Evolutionary conservation across 2,329 filamentous ascomycete species (phyloP).

Genomic region (Falciphora oryzae): DNA sequence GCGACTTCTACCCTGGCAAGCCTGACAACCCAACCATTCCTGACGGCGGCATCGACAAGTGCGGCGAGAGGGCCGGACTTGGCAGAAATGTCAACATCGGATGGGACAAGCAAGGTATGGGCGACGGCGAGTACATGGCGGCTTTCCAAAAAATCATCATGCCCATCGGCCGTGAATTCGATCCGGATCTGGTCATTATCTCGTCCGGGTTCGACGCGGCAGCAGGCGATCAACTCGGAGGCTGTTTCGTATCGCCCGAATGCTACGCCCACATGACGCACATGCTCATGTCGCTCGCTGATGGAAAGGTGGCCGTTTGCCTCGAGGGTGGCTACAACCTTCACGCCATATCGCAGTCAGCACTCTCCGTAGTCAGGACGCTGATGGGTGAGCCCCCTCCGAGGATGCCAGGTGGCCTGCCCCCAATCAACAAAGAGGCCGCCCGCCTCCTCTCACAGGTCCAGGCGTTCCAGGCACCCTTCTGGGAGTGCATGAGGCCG

Average conservation of each 20-base stretch:
- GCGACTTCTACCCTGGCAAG: conserved; percentile 75
- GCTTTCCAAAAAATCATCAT: conserved; percentile 95
- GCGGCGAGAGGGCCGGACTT: conserved; percentile 47
- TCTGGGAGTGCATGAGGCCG: conserved; percentile 85
- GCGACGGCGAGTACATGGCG: conserved; percentile 92
- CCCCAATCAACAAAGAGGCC: conserved; percentile 53
- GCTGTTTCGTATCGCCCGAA: conserved; percentile 82
- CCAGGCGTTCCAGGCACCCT: conserved; percentile 57
- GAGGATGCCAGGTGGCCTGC: conserved; percentile 39
- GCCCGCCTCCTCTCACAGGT: conserved; percentile 52
- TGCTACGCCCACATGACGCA: conserved; percentile 99
- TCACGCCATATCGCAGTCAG: conserved; percentile 84
- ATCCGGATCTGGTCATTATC: conserved; percentile 91
- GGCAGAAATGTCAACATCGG: conserved; percentile 63
- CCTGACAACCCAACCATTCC: conserved; percentile 51
- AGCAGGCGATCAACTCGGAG: conserved; percentile 85
- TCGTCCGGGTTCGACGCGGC: conserved; percentile 96
- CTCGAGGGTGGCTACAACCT: conserved; percentile 96
- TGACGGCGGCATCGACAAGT: conserved; percentile 56
- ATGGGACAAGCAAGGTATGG: conserved; percentile 72
- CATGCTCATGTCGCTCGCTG: conserved; percentile 93
- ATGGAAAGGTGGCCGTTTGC: conserved; percentile 85
- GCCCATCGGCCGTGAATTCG: conserved; percentile 90
- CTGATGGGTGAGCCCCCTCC: conserved; percentile 91
- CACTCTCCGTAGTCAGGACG: conserved; percentile 83